phyloP scores from a whole-genome alignment of 495 filamentous ascomycete genomes.

The Penicillium maclennaniae region DNA sequence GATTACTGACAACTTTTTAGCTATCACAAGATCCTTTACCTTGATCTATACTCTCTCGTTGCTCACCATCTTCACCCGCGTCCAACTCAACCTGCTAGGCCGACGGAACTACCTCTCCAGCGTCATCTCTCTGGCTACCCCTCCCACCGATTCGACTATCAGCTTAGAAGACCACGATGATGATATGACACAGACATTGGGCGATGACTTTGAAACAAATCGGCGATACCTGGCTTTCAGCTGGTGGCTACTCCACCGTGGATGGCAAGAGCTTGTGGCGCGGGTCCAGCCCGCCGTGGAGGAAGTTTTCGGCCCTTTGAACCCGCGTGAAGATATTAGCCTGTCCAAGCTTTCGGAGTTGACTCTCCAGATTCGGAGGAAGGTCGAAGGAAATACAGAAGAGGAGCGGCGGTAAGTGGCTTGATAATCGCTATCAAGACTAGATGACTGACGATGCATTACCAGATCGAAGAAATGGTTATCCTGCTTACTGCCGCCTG shows the following conservation, averaged over 20 bases:
- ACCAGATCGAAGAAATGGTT: slow-evolving; percentile 63
- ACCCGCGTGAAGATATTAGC: slow-evolving; percentile 82
- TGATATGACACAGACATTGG: slow-evolving; percentile 72
- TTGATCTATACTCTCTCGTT: slow-evolving; percentile 87
- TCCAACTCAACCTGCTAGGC: slow-evolving; percentile 96
- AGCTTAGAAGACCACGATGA: slow-evolving; percentile 87
- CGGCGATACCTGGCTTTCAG: slow-evolving; percentile 90
- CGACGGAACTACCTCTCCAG: slow-evolving; percentile 91
- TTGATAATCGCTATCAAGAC: background rate
- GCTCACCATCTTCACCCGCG: slow-evolving; percentile 85
- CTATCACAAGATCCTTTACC: slow-evolving; percentile 85
- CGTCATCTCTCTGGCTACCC: slow-evolving; percentile 82
- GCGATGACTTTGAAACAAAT: slow-evolving; percentile 92
- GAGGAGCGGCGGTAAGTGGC: slow-evolving; percentile 56
- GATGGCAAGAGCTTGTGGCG: slow-evolving; percentile 76
- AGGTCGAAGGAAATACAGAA: slow-evolving; percentile 74
- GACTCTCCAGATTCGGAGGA: slow-evolving; percentile 70
- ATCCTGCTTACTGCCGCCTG: slow-evolving; percentile 74
- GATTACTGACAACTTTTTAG: slow-evolving; percentile 37
- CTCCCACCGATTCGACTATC: slow-evolving; percentile 60
- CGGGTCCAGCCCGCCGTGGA: slow-evolving; percentile 76
- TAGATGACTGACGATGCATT: background rate
- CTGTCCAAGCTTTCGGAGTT: slow-evolving; percentile 74
- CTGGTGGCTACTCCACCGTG: slow-evolving; percentile 95
- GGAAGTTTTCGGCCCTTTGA: slow-evolving; percentile 78